Evolutionary conservation across 257 asterid species (phyloP).

Genomic region (Solanum sejunctum): DNA sequence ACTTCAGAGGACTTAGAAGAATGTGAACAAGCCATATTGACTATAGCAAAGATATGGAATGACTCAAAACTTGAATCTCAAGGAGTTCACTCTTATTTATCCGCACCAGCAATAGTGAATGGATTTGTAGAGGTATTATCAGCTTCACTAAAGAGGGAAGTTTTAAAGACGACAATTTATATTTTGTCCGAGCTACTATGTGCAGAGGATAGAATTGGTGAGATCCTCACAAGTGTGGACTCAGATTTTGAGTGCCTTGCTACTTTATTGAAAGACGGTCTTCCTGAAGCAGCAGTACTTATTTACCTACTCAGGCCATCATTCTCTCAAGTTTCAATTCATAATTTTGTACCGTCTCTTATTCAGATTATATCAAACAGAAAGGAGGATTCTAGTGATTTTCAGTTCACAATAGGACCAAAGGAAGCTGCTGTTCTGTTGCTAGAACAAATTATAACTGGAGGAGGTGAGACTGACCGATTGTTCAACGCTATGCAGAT

Average conservation of each 20-base stretch:
- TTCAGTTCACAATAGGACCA: conserved; percentile 38
- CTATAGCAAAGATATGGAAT: conserved; percentile 46
- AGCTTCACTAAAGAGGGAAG: conserved; percentile 58
- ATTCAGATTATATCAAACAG: conserved; percentile 33
- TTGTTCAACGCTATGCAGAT: conserved; percentile 22
- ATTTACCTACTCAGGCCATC: conserved; percentile 52
- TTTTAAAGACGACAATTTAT: conserved; percentile 40
- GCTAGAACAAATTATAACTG: conserved; percentile 51
- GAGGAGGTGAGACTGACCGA: conserved; percentile 50
- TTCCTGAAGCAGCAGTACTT: conserved; percentile 54
- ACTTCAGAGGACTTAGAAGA: conserved; percentile 69
- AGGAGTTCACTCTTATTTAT: conserved; percentile 48
- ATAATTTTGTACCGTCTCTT: conserved; percentile 31
- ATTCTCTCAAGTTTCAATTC: conserved; percentile 44
- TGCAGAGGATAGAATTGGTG: conserved; percentile 37
- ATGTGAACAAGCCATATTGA: conserved; percentile 56
- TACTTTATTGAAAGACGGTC: conserved; percentile 56
- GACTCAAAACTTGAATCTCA: conserved; percentile 44
- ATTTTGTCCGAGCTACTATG: conserved; percentile 48
- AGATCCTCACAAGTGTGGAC: conserved; percentile 50
- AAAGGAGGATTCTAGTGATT: conserved; percentile 25
- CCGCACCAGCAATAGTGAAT: conserved; percentile 53
- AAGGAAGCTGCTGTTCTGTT: conserved; percentile 63
- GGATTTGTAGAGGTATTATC: conserved; percentile 62
- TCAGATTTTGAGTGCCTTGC: conserved; percentile 62